phyloP scores from a whole-genome alignment of 129 eudicot genomes.

The Tanacetum coccineum region DNA sequence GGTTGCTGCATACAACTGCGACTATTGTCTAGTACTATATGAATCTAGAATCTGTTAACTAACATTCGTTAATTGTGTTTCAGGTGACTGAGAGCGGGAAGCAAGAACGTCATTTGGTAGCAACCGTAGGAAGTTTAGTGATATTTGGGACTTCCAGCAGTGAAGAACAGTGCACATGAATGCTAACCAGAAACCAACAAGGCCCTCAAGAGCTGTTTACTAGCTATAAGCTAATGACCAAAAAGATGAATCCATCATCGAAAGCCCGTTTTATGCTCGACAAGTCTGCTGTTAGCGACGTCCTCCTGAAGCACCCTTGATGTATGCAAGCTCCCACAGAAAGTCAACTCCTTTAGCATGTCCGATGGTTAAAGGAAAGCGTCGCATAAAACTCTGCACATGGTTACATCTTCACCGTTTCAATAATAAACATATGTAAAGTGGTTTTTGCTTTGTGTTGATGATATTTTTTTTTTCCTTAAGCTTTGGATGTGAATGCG shows the following conservation, averaged over 20 bases:
- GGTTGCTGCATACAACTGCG: background rate
- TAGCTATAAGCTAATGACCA: constrained; percentile 80
- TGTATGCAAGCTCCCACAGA: constrained; percentile 86
- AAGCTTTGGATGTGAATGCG: constrained; percentile 15
- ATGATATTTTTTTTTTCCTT: background rate
- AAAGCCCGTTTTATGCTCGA: constrained; percentile 97
- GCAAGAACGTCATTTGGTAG: constrained; percentile 91
- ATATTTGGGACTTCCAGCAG: constrained; percentile 91
- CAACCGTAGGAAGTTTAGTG: constrained; percentile 90
- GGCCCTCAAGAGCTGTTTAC: constrained; percentile 96
- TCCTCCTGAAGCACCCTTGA: constrained; percentile 96
- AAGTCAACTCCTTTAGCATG: constrained; percentile 85
- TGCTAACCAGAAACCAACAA: constrained; percentile 84
- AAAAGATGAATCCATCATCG: constrained; percentile 85
- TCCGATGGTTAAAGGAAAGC: constrained; percentile 49
- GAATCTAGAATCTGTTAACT: background rate
- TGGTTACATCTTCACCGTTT: background rate
- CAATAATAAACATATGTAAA: constrained; percentile 10
- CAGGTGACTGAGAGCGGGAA: constrained; percentile 95
- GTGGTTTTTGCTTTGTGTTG: constrained; percentile 14
- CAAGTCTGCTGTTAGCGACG: constrained; percentile 49
- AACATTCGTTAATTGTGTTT: background rate
- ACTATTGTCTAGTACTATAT: background rate
- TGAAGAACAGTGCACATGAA: constrained; percentile 86
- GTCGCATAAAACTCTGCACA: background rate